Evolutionary conservation across 228 moss, liverwort and hornwort species (phyloP).

Genomic region (Sphagnum fallax): DNA sequence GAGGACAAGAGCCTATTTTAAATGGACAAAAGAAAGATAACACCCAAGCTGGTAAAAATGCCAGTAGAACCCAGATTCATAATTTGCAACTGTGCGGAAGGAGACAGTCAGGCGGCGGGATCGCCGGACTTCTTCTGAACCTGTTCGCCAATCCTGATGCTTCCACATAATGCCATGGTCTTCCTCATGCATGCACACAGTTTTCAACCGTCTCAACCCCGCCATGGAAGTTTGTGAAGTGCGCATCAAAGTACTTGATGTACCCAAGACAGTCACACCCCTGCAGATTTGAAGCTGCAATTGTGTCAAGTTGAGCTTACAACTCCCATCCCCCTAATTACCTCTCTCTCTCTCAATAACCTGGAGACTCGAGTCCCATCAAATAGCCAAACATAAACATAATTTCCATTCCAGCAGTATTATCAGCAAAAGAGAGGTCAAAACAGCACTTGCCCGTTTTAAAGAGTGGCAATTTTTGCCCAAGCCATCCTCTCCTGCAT

Average conservation of each 20-base stretch:
- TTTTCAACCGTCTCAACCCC: constrained; percentile 90
- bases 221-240: constrained; percentile 89
- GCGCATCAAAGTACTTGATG: constrained; percentile 92
- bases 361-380: too few relatives aligned
- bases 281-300: constrained; percentile 15
- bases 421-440: neutral
- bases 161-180: constrained; percentile 94
- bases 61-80: constrained; percentile 97
- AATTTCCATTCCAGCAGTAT: too few relatives aligned
- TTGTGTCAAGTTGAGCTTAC: neutral
- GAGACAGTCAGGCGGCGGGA: constrained; percentile 91
- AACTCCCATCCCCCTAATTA: too few relatives aligned
- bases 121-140: constrained; percentile 90
- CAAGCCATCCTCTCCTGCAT: constrained; percentile 94
- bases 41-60: constrained; percentile 82
- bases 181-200: constrained; percentile 97
- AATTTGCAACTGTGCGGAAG: constrained; percentile 97
- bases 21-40: neutral
- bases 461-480: constrained; percentile 95
- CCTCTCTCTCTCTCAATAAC: too few relatives aligned
- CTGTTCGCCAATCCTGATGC: constrained; percentile 96
- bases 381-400: too few relatives aligned
- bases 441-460: constrained; percentile 41
- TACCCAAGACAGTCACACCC: constrained; percentile 95
- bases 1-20: too few relatives aligned